Percentiles rank a stretch among this genome's conserved stretches.
Conservation (phyloP, 2,329 filamentous ascomycete species). For the Colletotrichum gloeosporioides region DNA sequence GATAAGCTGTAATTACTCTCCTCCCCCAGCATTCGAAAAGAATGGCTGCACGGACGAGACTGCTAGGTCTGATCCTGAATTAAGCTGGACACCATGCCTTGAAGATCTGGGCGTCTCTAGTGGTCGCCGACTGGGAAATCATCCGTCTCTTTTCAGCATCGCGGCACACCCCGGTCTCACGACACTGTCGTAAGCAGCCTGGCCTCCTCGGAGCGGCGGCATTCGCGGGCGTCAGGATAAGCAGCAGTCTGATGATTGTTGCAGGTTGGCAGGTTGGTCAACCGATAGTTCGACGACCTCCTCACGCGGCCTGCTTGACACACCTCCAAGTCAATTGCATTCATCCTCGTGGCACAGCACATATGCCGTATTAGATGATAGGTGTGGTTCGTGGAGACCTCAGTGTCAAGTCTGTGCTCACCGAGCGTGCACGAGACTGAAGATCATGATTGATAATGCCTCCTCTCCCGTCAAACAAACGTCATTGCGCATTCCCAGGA, state of each 20-base stretch:
- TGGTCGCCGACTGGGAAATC: neutral
- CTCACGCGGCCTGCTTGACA: neutral
- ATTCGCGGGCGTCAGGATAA: neutral
- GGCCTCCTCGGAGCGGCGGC: neutral
- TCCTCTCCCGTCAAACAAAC: neutral
- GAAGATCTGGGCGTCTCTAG: neutral
- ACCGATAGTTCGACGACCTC: neutral
- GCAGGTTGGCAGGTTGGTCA: neutral
- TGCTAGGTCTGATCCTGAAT: neutral
- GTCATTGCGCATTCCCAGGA: neutral
- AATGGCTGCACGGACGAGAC: neutral
- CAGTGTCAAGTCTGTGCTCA: neutral
- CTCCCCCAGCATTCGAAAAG: neutral
- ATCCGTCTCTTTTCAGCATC: neutral
- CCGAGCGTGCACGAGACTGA: neutral
- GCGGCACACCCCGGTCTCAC: neutral
- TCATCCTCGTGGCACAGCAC: neutral
- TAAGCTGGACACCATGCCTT: neutral
- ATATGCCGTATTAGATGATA: neutral
- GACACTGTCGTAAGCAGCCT: neutral
- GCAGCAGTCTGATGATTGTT: neutral
- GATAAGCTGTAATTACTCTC: neutral
- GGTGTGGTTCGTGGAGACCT: neutral
- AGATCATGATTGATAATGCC: neutral
- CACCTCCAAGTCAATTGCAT: neutral